Conservation (phyloP, 371 early-diverging fungal genomes). For the Actinomucor elegans region DNA sequence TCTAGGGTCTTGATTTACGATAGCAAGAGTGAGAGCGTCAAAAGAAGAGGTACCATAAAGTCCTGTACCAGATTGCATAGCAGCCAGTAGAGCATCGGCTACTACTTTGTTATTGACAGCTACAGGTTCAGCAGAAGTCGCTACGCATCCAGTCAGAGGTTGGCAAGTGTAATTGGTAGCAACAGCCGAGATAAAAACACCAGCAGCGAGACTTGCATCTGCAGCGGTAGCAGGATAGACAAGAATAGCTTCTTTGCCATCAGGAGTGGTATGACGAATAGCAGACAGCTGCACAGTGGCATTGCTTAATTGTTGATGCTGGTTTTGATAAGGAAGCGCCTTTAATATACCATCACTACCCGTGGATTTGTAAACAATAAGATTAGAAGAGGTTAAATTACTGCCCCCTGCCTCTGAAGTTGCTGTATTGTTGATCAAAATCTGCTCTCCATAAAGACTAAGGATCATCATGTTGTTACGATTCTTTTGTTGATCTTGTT, state of each 20-base stretch:
- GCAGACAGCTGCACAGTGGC: too few relatives aligned
- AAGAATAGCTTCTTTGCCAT: constrained; percentile 3
- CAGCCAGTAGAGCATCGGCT: constrained; percentile 10
- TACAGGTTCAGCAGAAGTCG: background rate
- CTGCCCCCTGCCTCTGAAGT: too few relatives aligned
- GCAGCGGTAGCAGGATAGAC: background rate
- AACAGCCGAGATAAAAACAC: constrained; percentile 5
- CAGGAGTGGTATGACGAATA: constrained; percentile 3
- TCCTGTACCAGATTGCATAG: constrained; percentile 2
- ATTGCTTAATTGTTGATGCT: background rate
- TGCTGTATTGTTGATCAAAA: background rate
- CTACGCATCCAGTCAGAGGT: background rate
- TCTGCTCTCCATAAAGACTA: background rate
- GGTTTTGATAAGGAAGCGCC: too few relatives aligned
- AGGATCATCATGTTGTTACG: background rate
- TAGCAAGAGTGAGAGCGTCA: background rate
- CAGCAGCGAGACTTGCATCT: background rate
- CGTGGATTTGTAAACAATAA: too few relatives aligned
- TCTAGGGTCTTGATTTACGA: constrained; percentile 1
- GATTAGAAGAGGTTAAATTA: too few relatives aligned
- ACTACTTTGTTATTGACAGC: constrained; percentile 9
- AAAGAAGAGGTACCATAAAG: constrained; percentile 1
- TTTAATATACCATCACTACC: too few relatives aligned
- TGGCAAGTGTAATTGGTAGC: constrained; percentile 13
- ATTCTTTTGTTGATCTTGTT: background rate